Evolutionary conservation across 306 rosid genomes (phyloP).

Genomic region (Inga leiocalycina): DNA sequence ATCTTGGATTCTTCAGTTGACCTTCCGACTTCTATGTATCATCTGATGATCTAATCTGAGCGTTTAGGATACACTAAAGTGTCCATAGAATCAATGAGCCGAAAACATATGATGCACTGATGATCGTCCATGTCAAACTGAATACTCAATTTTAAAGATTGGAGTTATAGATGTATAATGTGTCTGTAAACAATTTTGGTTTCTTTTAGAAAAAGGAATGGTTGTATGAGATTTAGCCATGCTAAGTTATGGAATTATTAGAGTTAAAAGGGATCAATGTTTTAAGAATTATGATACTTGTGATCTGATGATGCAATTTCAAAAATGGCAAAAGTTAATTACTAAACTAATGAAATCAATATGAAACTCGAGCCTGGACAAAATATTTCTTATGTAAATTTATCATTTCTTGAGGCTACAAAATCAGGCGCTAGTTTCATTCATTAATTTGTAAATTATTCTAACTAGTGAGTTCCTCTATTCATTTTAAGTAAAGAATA

Average conservation of each 20-base stretch:
- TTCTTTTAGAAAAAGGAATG: neutral
- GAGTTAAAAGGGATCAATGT: neutral
- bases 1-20: neutral
- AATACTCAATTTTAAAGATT: neutral
- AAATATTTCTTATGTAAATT: neutral
- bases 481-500: neutral
- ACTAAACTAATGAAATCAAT: neutral
- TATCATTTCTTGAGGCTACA: neutral
- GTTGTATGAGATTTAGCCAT: neutral
- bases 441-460: neutral
- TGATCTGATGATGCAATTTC: neutral
- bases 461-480: neutral
- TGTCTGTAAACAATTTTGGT: neutral
- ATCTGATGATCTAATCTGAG: neutral
- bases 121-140: neutral
- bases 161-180: neutral
- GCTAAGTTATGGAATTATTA: neutral
- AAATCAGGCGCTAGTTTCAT: neutral
- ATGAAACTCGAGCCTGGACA: neutral
- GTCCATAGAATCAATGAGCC: neutral
- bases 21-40: neutral
- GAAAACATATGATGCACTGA: neutral
- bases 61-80: neutral
- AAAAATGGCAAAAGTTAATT: neutral
- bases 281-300: neutral